Conservation (phyloP, 2,329 filamentous ascomycete genomes). For the Amylocarpus encephaloides region DNA sequence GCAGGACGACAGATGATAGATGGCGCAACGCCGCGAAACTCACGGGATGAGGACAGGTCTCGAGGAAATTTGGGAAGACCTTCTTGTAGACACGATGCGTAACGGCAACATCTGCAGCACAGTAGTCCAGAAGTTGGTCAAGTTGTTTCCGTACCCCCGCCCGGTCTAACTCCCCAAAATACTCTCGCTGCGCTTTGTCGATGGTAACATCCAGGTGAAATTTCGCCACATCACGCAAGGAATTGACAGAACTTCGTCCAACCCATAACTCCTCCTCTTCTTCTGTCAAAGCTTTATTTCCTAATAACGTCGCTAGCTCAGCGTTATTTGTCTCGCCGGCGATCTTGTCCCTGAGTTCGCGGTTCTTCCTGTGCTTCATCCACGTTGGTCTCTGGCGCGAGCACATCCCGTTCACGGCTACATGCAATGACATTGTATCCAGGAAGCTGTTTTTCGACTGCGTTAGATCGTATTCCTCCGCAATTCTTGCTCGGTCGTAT, state of each 20-base stretch:
- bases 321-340: constrained; percentile 63
- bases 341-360: constrained; percentile 75
- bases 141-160: constrained; percentile 63
- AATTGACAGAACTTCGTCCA: constrained; percentile 89
- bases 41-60: constrained; percentile 91
- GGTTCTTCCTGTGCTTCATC: constrained; percentile 93
- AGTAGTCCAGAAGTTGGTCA: constrained; percentile 85
- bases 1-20: constrained; percentile 87
- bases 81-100: constrained; percentile 93
- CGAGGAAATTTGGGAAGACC: constrained; percentile 83
- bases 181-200: constrained; percentile 80
- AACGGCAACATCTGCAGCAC: constrained; percentile 85
- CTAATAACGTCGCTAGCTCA: constrained; percentile 65
- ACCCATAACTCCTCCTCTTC: constrained; percentile 97
- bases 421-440: constrained; percentile 97
- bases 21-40: constrained; percentile 93
- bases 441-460: constrained; percentile 83
- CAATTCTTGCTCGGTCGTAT: constrained; percentile 81
- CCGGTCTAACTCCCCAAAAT: constrained; percentile 77
- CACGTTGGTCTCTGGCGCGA: constrained; percentile 92
- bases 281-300: constrained; percentile 59
- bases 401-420: constrained; percentile 98
- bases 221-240: constrained; percentile 87
- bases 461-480: constrained; percentile 80
- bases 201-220: constrained; percentile 91